A percentile compares a stretch with the other conserved stretches of the same genome.
Conservation (phyloP, 78 protist genomes). For the Dictyostelium firmibasis region DNA sequence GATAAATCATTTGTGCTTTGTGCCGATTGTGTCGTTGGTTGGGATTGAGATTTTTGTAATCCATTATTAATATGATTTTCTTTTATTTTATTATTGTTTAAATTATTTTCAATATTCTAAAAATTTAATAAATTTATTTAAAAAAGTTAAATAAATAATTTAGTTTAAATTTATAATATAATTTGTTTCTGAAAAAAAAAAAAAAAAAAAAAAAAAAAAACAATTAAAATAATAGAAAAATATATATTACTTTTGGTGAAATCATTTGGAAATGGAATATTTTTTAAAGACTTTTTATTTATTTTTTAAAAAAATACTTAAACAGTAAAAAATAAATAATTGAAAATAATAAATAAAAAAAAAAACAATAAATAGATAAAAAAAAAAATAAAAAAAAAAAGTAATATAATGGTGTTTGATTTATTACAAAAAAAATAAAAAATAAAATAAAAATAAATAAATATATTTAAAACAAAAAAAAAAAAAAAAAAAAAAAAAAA, state of each 20-base stretch:
- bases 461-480: background rate
- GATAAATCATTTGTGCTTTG: background rate
- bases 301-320: background rate
- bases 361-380: no score
- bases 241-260: background rate
- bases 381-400: no score
- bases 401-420: background rate
- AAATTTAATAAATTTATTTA: no score
- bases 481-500: background rate
- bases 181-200: no score
- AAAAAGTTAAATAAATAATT: no score
- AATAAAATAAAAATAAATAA: no score
- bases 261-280: background rate
- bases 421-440: background rate
- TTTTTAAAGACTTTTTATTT: no score
- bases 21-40: background rate
- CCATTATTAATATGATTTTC: background rate
- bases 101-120: background rate
- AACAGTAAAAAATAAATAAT: background rate
- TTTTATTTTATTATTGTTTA: background rate
- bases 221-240: background rate
- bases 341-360: background rate
- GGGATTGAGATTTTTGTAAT: background rate
- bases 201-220: no score
- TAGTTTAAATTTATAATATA: no score